These are phyloP conservation scores for Panus rudis DNA, from an alignment of 768 basidiomycete species.

Conservation along the genomic window DNA sequence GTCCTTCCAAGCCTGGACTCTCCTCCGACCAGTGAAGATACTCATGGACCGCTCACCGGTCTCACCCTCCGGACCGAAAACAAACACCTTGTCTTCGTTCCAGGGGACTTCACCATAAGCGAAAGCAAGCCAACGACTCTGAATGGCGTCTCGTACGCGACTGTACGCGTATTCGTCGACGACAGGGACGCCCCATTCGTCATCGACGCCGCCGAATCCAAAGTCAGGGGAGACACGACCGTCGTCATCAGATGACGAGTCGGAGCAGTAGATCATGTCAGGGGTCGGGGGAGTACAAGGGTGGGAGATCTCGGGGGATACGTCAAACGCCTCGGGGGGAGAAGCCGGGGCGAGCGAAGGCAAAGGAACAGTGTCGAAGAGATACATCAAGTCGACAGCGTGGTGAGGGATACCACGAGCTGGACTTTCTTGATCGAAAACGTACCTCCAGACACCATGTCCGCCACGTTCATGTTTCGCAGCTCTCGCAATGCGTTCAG, in stretches of 20 bases:
- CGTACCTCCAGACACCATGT: conserved; percentile 68
- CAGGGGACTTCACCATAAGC: conserved; percentile 71
- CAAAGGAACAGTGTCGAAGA: conserved; percentile 69
- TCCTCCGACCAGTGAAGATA: conserved; percentile 62
- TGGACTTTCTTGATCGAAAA: conserved; percentile 78
- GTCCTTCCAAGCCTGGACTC: conserved; percentile 54
- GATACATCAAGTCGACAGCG: conserved; percentile 65
- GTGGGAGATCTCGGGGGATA: conserved; percentile 13
- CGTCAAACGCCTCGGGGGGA: conserved; percentile 12
- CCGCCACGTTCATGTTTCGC: conserved; percentile 46
- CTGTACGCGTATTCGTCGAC: conserved; percentile 64
- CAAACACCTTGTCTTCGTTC: conserved; percentile 59
- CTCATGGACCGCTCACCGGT: conserved; percentile 59
- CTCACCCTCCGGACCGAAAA: conserved; percentile 81
- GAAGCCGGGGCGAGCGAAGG: conserved; percentile 27
- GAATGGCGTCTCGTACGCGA: conserved; percentile 64
- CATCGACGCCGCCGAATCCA: conserved; percentile 26
- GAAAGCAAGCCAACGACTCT: conserved; percentile 70
- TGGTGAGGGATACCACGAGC: conserved; percentile 59
- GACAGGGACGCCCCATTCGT: conserved; percentile 44
- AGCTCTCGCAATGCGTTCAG: conserved; percentile 51
- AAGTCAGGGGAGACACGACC: conserved; percentile 15
- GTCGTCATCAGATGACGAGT: conserved; percentile 21
- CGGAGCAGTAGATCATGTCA: conserved; percentile 26
- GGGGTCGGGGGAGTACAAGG: conserved; percentile 10